Conservation (phyloP, 768 basidiomycete species). For the Galerina sulciceps region DNA sequence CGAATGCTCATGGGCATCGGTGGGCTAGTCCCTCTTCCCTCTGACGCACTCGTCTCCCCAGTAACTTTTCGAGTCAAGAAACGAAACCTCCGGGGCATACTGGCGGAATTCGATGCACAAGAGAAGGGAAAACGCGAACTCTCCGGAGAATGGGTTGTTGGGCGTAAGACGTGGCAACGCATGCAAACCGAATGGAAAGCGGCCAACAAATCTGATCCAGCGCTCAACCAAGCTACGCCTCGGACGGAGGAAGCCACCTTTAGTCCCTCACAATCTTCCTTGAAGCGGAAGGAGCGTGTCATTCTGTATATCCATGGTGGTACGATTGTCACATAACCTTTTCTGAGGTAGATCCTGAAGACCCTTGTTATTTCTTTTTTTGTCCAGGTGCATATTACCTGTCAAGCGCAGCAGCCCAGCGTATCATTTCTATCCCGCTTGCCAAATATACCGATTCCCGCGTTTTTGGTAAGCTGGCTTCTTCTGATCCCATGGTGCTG, state of each 20-base stretch:
- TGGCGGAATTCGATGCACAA: slow-evolving; percentile 70
- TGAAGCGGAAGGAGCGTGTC: slow-evolving; percentile 69
- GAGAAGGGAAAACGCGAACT: slow-evolving; percentile 84
- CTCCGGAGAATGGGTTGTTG: slow-evolving; percentile 97
- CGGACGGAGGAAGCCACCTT: neutral
- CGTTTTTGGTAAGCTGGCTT: slow-evolving; percentile 62
- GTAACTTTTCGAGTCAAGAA: slow-evolving; percentile 85
- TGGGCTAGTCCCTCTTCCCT: slow-evolving; percentile 83
- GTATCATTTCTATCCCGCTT: slow-evolving; percentile 87
- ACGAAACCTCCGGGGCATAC: slow-evolving; percentile 78
- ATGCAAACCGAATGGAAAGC: slow-evolving; percentile 83
- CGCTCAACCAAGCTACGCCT: slow-evolving; percentile 11
- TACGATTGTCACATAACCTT: slow-evolving; percentile 35
- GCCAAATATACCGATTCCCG: slow-evolving; percentile 89
- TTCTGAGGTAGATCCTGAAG: neutral
- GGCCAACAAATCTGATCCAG: slow-evolving; percentile 28
- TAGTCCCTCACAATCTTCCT: slow-evolving; percentile 18
- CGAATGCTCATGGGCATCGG: slow-evolving; percentile 75
- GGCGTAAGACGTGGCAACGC: slow-evolving; percentile 85
- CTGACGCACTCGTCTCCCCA: slow-evolving; percentile 93
- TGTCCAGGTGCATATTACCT: slow-evolving; percentile 86
- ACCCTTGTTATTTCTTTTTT: neutral
- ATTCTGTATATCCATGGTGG: slow-evolving; percentile 96
- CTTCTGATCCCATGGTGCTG: neutral
- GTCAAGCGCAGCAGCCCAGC: slow-evolving; percentile 89